These are phyloP conservation scores for Platanus orientalis DNA, from an alignment of 164 flowering plant genomes.

Conservation along the genomic window DNA sequence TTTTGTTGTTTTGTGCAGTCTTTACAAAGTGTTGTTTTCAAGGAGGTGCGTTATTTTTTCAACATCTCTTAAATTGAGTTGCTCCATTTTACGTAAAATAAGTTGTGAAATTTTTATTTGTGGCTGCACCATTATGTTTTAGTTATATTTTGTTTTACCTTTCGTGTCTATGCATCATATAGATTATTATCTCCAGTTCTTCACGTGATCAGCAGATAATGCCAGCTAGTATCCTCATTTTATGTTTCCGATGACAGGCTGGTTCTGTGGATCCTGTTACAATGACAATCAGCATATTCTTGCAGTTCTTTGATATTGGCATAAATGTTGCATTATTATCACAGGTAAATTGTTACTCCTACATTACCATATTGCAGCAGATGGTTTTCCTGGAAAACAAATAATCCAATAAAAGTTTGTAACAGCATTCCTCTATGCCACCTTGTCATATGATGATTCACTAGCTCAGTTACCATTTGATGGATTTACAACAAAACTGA, in stretches of 20 bases:
- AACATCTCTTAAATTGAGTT: background rate
- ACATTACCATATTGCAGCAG: background rate
- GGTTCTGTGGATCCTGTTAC: slow-evolving; percentile 97
- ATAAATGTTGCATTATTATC: slow-evolving; percentile 75
- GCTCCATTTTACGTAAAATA: background rate
- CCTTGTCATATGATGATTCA: too few species aligned
- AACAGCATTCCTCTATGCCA: too few species aligned
- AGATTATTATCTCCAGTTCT: background rate
- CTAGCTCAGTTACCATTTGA: too few species aligned
- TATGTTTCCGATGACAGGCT: slow-evolving; percentile 55
- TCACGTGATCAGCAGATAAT: too few species aligned
- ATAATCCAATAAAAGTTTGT: background rate
- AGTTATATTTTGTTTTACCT: background rate
- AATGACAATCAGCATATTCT: slow-evolving; percentile 71
- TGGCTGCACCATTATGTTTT: background rate
- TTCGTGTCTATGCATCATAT: background rate
- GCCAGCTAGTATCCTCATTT: background rate
- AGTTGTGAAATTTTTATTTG: background rate
- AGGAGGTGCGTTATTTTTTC: slow-evolving; percentile 52
- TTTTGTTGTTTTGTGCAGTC: slow-evolving; percentile 68
- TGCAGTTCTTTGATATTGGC: slow-evolving; percentile 95
- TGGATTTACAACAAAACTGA: too few species aligned
- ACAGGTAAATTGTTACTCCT: slow-evolving; percentile 50
- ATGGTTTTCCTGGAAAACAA: background rate
- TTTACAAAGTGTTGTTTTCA: slow-evolving; percentile 95